Conservation (phyloP, 2,329 filamentous ascomycete species). For the Trichoderma simmonsii region DNA sequence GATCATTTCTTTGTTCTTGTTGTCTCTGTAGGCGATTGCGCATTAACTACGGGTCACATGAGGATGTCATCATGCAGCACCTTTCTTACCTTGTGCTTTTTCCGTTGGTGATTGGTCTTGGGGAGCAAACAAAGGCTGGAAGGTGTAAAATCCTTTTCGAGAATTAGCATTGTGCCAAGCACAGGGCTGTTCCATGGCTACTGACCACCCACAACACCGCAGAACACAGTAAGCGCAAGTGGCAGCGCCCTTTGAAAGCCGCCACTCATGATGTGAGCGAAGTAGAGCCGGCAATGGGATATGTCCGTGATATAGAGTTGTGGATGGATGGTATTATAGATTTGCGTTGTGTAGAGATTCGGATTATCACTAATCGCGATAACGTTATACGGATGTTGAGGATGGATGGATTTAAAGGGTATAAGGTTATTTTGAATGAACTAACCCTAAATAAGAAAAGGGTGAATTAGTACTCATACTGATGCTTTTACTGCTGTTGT, state of each 20-base stretch:
- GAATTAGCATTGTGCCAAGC: background rate
- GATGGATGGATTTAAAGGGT: background rate
- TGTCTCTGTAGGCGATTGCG: background rate
- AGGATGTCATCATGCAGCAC: background rate
- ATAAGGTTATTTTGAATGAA: background rate
- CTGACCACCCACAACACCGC: constrained; percentile 37
- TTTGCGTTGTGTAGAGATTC: background rate
- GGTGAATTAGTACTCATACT: background rate
- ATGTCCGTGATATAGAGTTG: background rate
- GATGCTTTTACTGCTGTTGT: background rate
- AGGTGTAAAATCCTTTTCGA: constrained; percentile 36
- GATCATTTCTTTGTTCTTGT: background rate
- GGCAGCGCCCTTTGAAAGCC: constrained; percentile 36
- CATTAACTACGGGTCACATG: background rate
- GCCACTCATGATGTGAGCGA: constrained; percentile 29
- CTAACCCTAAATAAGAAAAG: background rate
- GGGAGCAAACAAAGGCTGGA: constrained; percentile 34
- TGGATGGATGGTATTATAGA: background rate
- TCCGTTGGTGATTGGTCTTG: constrained; percentile 18
- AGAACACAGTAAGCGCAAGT: constrained; percentile 36
- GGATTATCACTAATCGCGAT: background rate
- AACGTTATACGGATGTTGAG: background rate
- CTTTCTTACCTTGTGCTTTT: constrained; percentile 20
- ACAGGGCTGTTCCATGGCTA: background rate
- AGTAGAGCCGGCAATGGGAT: background rate